Percentiles rank a stretch among this genome's conserved stretches.
Evolutionary conservation across 225 moss, liverwort and hornwort species (phyloP).

Genomic region (Pseudisothecium myosuroides): DNA sequence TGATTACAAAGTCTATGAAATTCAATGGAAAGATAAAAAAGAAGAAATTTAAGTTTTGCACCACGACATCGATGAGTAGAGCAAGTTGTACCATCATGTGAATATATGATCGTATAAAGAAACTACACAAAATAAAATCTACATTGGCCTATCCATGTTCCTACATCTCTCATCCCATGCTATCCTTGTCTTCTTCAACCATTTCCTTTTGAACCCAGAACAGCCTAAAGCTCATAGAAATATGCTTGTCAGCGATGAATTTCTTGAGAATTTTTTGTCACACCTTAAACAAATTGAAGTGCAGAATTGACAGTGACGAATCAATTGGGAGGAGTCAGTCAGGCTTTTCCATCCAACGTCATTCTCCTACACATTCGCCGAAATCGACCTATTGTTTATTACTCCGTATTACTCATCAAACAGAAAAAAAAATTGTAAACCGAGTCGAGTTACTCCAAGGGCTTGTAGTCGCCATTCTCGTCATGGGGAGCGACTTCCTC

Average conservation of each 20-base stretch:
- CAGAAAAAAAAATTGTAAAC: neutral
- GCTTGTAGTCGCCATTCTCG: slow-evolving; percentile 16
- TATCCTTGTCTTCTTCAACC: no score
- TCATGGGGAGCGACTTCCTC: neutral
- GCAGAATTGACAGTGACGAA: neutral
- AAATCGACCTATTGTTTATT: neutral
- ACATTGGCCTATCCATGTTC: neutral
- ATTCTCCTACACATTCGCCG: slow-evolving; percentile 1
- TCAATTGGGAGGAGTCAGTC: neutral
- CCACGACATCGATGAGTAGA: neutral
- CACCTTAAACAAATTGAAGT: neutral
- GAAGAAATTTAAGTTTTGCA: neutral
- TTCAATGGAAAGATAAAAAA: neutral
- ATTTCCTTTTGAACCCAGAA: no score
- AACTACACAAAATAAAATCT: neutral
- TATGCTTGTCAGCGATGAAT: no score
- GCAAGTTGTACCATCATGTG: neutral
- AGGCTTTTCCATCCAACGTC: neutral
- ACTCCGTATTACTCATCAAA: neutral
- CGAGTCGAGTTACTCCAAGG: neutral
- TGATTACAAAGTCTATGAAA: neutral
- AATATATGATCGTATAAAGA: neutral
- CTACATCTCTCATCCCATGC: neutral
- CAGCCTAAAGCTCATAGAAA: no score
- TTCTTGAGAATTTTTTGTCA: no score